Base-by-base conservation (phyloP, 306 rosid genomes). In the Oxytropis ochrocephala region DNA sequence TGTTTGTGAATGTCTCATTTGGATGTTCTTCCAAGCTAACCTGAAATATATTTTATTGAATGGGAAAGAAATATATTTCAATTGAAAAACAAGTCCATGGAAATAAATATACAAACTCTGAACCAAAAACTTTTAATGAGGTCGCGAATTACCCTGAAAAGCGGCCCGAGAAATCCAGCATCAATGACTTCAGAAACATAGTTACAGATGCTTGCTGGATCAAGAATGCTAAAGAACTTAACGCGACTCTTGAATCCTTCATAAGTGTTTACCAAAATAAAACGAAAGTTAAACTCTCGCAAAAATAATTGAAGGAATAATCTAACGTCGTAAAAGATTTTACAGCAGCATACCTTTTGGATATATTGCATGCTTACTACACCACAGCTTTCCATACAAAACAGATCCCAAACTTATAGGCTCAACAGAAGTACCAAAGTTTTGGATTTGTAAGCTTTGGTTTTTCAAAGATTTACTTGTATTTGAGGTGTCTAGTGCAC, bases 171-270 rank as follows among this genome's bases (percentile, higher is more conserved):
- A 48, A 89, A 69, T 61, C 96, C 96, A 41, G 82, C 92, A 80
- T 89, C 91, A 14, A 74, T 64, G 64, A 95, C 95, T 87, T 95
- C 96, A 53, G 92, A 91, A 64, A 83, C 64, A 75, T 91, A 95
- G 78, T 73, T 72, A 72, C 86, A 86, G 33, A 71, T 61, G 41
- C 74, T 84, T 67, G 87, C 50, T 8, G 96, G 99, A 81, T 83
- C 76, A n/a, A 78, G 72, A 75, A 91, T 76, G 67, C 89, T 87
- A 43, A 54, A 75, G 85, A 85, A 95, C 80, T 61, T 81, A 21
- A 81, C 86, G 18, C 91, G 83, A 71, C 96, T 89, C 84, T 79
- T 80, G 82, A 79, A 95, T 64, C 99, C 99, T 95, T 81, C 75
- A 80, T 52, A 80, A 80, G 11, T 69, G 11, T 69, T 66, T 55